Evolutionary conservation across 441 rosid genomes (phyloP), one percentile per base, ranked within the genome.

Genomic region (Geranium incanum): DNA sequence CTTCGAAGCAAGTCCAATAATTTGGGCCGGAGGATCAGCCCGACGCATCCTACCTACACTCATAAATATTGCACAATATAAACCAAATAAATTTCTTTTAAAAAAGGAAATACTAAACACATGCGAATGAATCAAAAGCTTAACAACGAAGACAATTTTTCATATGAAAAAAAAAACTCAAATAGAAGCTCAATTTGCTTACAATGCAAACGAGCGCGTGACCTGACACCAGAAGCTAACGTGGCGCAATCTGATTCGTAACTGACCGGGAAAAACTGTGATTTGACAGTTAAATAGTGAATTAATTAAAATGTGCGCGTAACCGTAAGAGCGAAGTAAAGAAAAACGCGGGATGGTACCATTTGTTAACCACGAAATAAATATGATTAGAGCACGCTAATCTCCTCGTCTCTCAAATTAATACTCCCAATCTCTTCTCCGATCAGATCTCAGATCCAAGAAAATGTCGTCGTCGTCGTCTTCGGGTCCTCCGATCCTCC

Each of bases 401-500:
- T 52, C 60, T 52, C 60, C 5, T n/a, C 6, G 13, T 52, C 59
- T 50, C 59, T 13, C 15, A 6, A 8, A 45, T 13, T 45, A 8
- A 8, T 9, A 11, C 13, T 45, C 3, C 15, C 16, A n/a, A 13
- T 52, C 15, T 52, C 16, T 52, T 13, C 60, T 12, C 15, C 57
- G 18, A 13, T 41, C 48, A 41, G 48, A 41, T 41, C 48, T 41
- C 6, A 52, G 60, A 52, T n/a, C 48, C 59, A 69, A 48, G 9
- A 36, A 15, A 11, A 69, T 69, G 72, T 23, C 72, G 37, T 52
- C 72, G 18, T 7, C 65, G 13, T 28, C 64, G 37, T 52, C 72
- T 7, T 7, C 65, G 13, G 16, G 43, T 11, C 71, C 71, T 41
- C 71, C 71, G 1, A 50, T 69, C 64, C 72, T 48, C 63, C 72